A percentile compares a stretch with the other conserved stretches of the same genome.
These are phyloP conservation scores for Botrytis tulipae DNA, from an alignment of 2,329 filamentous ascomycete species.

Conservation along the genomic window DNA sequence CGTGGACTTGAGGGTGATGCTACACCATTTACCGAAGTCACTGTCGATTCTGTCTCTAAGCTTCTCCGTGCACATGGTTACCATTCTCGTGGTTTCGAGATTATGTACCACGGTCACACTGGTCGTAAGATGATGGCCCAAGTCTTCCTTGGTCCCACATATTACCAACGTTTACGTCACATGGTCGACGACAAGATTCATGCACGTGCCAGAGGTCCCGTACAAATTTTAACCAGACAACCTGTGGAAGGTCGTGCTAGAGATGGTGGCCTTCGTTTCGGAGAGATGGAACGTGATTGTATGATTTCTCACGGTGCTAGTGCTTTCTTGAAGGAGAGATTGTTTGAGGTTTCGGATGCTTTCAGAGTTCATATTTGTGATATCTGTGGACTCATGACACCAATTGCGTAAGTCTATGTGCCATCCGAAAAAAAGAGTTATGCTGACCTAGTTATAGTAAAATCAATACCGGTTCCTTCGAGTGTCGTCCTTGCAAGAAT, in stretches of 20 bases:
- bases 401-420: slow-evolving; percentile 78
- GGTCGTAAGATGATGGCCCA: slow-evolving; percentile 90
- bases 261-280: slow-evolving; percentile 97
- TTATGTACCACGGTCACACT: slow-evolving; percentile 99
- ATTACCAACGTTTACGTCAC: slow-evolving; percentile 97
- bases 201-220: slow-evolving; percentile 92
- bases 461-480: slow-evolving; percentile 92
- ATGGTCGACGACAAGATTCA: slow-evolving; percentile 99
- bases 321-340: slow-evolving; percentile 92
- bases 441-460: slow-evolving; percentile 56
- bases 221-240: slow-evolving; percentile 95
- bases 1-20: slow-evolving; percentile 96
- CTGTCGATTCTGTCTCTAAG: slow-evolving; percentile 86
- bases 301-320: slow-evolving; percentile 99
- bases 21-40: slow-evolving; percentile 96
- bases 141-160: slow-evolving; percentile 95
- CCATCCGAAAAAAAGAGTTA: not conserved
- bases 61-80: slow-evolving; percentile 87
- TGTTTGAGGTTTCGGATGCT: slow-evolving; percentile 96
- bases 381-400: slow-evolving; percentile 98
- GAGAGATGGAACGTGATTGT: slow-evolving; percentile 99
- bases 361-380: slow-evolving; percentile 98
- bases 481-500: slow-evolving; percentile 97
- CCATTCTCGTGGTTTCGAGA: slow-evolving; percentile 94
- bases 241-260: slow-evolving; percentile 97